Base-by-base conservation (phyloP, 306 rosid species). In the Trifolium subterraneum region DNA sequence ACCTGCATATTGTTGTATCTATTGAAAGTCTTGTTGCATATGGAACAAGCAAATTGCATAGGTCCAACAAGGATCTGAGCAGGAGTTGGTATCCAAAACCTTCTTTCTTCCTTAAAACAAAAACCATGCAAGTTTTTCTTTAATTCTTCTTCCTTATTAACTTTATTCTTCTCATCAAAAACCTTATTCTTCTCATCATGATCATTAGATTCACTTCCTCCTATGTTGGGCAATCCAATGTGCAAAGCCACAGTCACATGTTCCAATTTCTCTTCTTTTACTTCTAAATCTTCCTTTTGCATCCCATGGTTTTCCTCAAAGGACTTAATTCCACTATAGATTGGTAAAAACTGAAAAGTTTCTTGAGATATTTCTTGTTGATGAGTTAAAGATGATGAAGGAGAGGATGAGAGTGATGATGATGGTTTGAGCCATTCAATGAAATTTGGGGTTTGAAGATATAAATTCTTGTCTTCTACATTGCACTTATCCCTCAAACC, bases 1-100 rank as follows among this genome's bases (percentile, higher is more conserved):
- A 92, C 98, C 98, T 93, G 98, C 98, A 93, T 91, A 84, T 93
- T 93, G 69, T 93, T 93, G 87, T 89, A 91, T 79, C 97, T 86
- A 83, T 91, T 93, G 92, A 93, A 93, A 71, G 96, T 91, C 78
- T 91, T 93, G 86, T 65, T 83, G 83, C 98, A 93, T 18, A 93
- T 91, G 70, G 96, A 88, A 81, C 97, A 93, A 85, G 91, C 84
- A 89, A 93, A 93, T 79, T 93, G 98, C 97, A 93, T 91, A 19
- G 98, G 97, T 1, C 98, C 97, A 50, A 89, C 97, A 67, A 93
- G 97, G 80, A 91, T 91, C 84, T 93, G 98, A 10, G 98, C 81
- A 11, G 96, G 92, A 47, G 93, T 89, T 60, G 98, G 98, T 62
- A 93, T 91, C 98, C 98, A 93, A 79, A 93, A 93, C 84, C 97